Base-by-base conservation (phyloP, 1,139 yeast species). In the Spathaspora sp. region DNA sequence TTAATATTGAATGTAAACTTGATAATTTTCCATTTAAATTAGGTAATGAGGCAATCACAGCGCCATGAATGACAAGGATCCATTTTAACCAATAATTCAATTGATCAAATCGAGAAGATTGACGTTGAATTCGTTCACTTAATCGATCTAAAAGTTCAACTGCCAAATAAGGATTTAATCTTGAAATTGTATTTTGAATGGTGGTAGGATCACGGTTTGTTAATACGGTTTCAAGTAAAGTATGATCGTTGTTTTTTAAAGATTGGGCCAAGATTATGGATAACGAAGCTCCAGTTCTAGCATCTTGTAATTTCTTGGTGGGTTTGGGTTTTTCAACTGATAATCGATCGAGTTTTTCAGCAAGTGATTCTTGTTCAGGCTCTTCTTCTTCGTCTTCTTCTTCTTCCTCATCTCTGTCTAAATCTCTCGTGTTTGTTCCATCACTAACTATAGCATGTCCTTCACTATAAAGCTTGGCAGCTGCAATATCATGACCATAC, bases 21-120 rank as follows among this genome's bases (percentile, higher is more conserved):
- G 95, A 82, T 49, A 95, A 71, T 39, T 88, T 82, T 43, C 78
- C 71, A 51, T 81, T 73, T 51, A 87, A 74, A 53, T 86, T 84
- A 40, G 96, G 91, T 47, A 87, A 72, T 15, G 86, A 78, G 24
- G 86, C 78, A 45, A 85, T 69, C 13, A 76, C 71, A 2, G 95
- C 93, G 37, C 99, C 99, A 63, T 95, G 99, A 36, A 87, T 82
- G 41, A 93, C 84, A 58, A 95, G 74, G 43, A 90, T 84, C 95
- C 97, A 91, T 63, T 91, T 89, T 54, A 91, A 84, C 99, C 99
- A 93, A 43, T 82, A 76, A 53, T 86, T 85, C 52, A 93, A 74
- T 50, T 84, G 85, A 36, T 86, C 88, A 52, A 90, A 90, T 55
- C 89, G 80, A 15, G 67, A 62, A 11, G 74, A 61, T 56, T 76